Conservation (phyloP, 208 protist genomes). For the Leishmania amazonensis region DNA sequence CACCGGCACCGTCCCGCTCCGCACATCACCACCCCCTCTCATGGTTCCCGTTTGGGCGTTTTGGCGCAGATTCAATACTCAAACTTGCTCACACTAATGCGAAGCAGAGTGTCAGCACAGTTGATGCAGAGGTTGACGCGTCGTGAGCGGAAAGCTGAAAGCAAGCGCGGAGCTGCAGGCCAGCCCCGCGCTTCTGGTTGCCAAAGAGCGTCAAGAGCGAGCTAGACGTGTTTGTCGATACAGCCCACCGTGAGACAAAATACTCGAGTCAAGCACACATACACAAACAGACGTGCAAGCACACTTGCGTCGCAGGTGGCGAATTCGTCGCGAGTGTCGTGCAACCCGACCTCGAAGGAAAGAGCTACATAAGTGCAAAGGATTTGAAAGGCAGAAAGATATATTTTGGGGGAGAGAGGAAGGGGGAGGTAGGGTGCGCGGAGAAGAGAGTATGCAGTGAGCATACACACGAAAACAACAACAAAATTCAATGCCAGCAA, state of each 20-base stretch:
- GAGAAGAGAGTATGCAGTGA: not conserved
- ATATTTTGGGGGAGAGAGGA: no score
- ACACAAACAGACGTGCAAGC: not conserved
- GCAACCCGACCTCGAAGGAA: not conserved
- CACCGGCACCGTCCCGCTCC: slow-evolving; percentile 42
- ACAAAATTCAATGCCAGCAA: not conserved
- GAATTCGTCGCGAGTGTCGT: not conserved
- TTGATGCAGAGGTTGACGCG: not conserved
- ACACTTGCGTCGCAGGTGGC: not conserved
- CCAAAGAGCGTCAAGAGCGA: not conserved
- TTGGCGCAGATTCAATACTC: not conserved
- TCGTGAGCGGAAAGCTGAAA: not conserved
- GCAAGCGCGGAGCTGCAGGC: not conserved
- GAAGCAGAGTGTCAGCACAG: not conserved
- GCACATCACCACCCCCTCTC: not conserved
- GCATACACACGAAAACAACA: not conserved
- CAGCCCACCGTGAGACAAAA: not conserved
- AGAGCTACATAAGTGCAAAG: not conserved
- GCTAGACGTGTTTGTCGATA: not conserved
- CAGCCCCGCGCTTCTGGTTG: not conserved
- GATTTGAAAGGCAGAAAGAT: no score
- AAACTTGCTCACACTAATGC: not conserved
- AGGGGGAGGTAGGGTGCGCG: no score
- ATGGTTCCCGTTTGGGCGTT: not conserved
- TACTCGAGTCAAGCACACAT: not conserved